These are phyloP conservation scores for Plasmodium yoelii DNA, from an alignment of 169 alveolate species.

Conservation along the genomic window DNA sequence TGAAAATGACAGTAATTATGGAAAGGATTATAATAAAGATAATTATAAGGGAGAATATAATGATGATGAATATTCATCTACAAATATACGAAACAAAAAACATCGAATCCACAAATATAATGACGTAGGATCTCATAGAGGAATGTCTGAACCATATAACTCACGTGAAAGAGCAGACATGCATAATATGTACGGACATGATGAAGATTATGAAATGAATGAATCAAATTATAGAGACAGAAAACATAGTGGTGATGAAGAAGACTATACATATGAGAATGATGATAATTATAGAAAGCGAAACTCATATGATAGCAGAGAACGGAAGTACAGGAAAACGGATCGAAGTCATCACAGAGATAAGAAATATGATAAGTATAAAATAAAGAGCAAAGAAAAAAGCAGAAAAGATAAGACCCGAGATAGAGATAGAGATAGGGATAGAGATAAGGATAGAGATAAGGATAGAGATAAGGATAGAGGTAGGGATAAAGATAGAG, in stretches of 20 bases:
- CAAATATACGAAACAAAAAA: too few species aligned
- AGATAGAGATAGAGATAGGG: conserved; percentile 32
- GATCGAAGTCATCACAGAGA: conserved; percentile 31
- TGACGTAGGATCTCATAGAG: too few species aligned
- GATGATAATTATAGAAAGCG: conserved; percentile 37
- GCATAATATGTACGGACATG: not conserved
- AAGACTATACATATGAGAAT: conserved; percentile 14
- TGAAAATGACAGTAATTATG: not conserved
- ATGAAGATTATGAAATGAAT: not conserved
- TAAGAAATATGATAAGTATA: conserved; percentile 42
- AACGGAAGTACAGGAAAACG: conserved; percentile 39
- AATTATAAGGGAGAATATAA: not conserved
- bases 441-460: conserved; percentile 9
- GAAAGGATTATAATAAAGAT: not conserved
- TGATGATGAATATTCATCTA: not conserved
- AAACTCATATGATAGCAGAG: conserved; percentile 50
- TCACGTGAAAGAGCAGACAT: not conserved
- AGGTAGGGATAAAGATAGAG: conserved; percentile 8
- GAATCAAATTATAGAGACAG: conserved; percentile 6
- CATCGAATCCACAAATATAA: too few species aligned
- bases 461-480: conserved; percentile 10
- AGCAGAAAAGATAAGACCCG: not conserved
- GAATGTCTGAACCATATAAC: not conserved
- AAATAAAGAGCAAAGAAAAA: conserved; percentile 8
- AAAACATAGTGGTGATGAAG: conserved; percentile 10